phyloP scores from a whole-genome alignment of 78 protist genomes.

The Pelomyxa schiedti region DNA sequence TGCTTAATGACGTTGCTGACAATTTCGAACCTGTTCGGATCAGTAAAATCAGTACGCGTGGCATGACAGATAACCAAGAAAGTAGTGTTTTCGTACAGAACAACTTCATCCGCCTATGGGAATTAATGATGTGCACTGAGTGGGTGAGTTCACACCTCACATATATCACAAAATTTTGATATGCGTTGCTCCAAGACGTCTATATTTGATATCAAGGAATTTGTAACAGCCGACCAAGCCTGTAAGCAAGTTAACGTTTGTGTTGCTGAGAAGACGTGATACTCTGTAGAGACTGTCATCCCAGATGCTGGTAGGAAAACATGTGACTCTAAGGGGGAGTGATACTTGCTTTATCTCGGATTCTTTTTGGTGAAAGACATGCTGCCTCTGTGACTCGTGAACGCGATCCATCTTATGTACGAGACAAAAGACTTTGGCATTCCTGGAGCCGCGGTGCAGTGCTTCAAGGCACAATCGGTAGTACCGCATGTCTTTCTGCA shows the following conservation, averaged over 20 bases:
- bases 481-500: conserved; percentile 69
- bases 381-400: conserved; percentile 61
- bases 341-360: conserved; percentile 56
- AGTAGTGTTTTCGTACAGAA: conserved; percentile 80
- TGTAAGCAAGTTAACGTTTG: neutral
- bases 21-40: conserved; percentile 83
- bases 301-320: conserved; percentile 92
- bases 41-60: conserved; percentile 45
- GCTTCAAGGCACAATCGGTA: conserved; percentile 77
- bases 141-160: conserved; percentile 83
- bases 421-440: conserved; percentile 80
- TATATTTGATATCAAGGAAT: conserved; percentile 85
- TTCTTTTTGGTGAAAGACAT: conserved; percentile 40
- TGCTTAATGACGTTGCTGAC: conserved; percentile 90
- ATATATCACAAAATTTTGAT: conserved; percentile 61
- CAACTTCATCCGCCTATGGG: conserved; percentile 33
- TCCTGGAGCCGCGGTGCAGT: conserved; percentile 51
- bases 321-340: conserved; percentile 42
- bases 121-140: neutral
- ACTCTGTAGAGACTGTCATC: conserved; percentile 92
- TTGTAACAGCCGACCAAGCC: conserved; percentile 87
- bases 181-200: conserved; percentile 59
- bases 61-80: conserved; percentile 81
- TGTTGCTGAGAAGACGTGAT: neutral
- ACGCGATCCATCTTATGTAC: conserved; percentile 96